These are phyloP conservation scores for Lumnitzera racemosa DNA, from an alignment of 345 rosid genomes.

Conservation along the genomic window DNA sequence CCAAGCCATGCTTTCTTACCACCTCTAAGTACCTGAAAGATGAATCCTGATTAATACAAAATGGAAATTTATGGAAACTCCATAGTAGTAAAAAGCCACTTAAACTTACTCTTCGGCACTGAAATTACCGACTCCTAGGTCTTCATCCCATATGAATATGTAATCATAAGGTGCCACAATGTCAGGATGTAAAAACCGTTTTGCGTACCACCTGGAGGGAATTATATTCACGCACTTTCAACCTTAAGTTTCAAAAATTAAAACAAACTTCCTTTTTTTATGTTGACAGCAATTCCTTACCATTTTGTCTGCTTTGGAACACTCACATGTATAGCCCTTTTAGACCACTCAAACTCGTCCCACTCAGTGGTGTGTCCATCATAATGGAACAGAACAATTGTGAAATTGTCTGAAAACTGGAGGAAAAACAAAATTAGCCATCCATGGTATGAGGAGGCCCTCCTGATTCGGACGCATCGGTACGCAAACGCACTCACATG, in stretches of 20 bases:
- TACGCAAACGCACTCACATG: background rate
- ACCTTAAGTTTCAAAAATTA: background rate
- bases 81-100: background rate
- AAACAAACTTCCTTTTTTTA: background rate
- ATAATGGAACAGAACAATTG: conserved; percentile 88
- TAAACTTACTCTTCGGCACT: conserved; percentile 82
- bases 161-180: conserved; percentile 89
- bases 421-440: conserved; percentile 12
- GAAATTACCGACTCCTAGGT: conserved; percentile 89
- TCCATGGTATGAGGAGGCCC: background rate
- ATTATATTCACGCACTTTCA: conserved; percentile 14
- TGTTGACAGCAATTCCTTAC: conserved; percentile 27
- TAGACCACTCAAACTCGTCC: conserved; percentile 99
- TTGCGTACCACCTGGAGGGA: conserved; percentile 90
- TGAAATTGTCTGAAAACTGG: conserved; percentile 91
- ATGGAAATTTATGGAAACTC: background rate
- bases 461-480: too few species aligned
- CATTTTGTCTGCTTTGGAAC: conserved; percentile 88
- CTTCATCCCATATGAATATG: conserved; percentile 97
- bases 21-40: conserved; percentile 55
- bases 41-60: background rate
- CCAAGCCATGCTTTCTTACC: conserved; percentile 86
- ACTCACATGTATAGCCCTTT: conserved; percentile 87
- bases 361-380: conserved; percentile 87
- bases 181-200: conserved; percentile 97